Percentiles rank a stretch among this genome's conserved stretches.
These are phyloP conservation scores for Candida sanyiensis DNA, from an alignment of 805 yeast species.

Conservation along the genomic window DNA sequence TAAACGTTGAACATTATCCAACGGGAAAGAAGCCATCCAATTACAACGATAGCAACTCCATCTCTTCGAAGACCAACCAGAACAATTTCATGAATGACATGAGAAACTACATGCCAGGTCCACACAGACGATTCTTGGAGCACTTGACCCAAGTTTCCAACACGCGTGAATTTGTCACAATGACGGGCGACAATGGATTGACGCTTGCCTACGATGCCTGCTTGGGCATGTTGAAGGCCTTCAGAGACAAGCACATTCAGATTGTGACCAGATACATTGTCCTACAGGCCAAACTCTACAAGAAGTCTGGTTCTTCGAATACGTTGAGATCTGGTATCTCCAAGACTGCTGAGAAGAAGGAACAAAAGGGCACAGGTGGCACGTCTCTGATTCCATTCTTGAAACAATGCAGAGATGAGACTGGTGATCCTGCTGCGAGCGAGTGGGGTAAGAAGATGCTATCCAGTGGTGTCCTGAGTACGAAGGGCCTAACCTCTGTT, in stretches of 20 bases:
- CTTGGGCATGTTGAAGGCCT: conserved; percentile 78
- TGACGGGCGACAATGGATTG: conserved; percentile 47
- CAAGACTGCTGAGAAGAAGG: conserved; percentile 44
- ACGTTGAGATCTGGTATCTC: conserved; percentile 60
- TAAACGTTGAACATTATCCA: conserved; percentile 72
- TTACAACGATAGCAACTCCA: conserved; percentile 12
- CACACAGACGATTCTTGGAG: conserved; percentile 68
- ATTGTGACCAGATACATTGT: conserved; percentile 84
- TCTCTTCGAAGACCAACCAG: conserved; percentile 27
- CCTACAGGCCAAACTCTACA: conserved; percentile 61
- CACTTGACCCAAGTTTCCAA: conserved; percentile 53
- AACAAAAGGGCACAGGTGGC: conserved; percentile 87
- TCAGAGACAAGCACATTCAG: conserved; percentile 91
- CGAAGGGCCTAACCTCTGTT: conserved; percentile 13
- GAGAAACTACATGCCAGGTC: conserved; percentile 87
- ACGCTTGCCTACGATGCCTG: conserved; percentile 80
- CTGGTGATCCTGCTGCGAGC: conserved; percentile 91
- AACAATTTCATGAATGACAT: conserved; percentile 70
- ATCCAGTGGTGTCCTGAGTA: conserved; percentile 41
- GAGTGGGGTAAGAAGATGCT: conserved; percentile 79
- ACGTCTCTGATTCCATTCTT: conserved; percentile 86
- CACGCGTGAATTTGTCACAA: conserved; percentile 58
- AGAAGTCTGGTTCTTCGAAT: conserved; percentile 45
- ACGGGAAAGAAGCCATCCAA: conserved; percentile 50
- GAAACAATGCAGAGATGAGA: conserved; percentile 94